Evolutionary conservation across 1,284 basidiomycete species (phyloP), one percentile per base, ranked within the genome.

Genomic region (Psilocybe mexicana): DNA sequence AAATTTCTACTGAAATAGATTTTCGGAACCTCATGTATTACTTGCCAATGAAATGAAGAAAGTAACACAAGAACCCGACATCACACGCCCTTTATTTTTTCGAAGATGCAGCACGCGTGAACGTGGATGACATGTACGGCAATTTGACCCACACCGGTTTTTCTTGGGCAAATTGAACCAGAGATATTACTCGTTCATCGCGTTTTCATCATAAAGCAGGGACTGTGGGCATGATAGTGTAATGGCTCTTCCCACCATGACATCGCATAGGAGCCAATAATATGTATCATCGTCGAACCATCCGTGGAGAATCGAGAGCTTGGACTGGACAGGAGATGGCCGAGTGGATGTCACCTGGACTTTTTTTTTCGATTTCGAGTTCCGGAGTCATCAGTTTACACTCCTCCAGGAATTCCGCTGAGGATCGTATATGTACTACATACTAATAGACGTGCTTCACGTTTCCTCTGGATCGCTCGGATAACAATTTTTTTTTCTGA

Each of bases 131-230:
- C 30, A 33, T 33, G 30, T 50, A 40, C 47, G 35, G 33, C 33
- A 44, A 12, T 35, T 30, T 33, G 43, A 54, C 52, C 57, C 52
- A 53, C 47, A 30, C 52, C 52, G 46, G 57, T 54, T 35, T 45
- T 36, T 26, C 10, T 53, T 33, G 28, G 14, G 28, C 28, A 40
- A 18, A 26, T 40, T 40, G 30, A 56, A 28, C 28, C n/a, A 43
- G 26, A 1, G 43, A 26, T 35, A 52, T 55, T 52, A 55, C 52
- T 54, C 58, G 54, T 55, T 52, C 43, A 59, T 59, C 58, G 58
- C 58, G 51, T 26, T 47, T 30, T 48, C 6, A 48, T 48, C 46
- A 48, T 18, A 43, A 52, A 38, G 45, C 46, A 36, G 52, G 33
- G 47, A 49, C n/a, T 14, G 38, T 40, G 52, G 50, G 25, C 49